Base-by-base conservation (phyloP, 495 filamentous ascomycete species). In the Staphylotrichum tortipilum region DNA sequence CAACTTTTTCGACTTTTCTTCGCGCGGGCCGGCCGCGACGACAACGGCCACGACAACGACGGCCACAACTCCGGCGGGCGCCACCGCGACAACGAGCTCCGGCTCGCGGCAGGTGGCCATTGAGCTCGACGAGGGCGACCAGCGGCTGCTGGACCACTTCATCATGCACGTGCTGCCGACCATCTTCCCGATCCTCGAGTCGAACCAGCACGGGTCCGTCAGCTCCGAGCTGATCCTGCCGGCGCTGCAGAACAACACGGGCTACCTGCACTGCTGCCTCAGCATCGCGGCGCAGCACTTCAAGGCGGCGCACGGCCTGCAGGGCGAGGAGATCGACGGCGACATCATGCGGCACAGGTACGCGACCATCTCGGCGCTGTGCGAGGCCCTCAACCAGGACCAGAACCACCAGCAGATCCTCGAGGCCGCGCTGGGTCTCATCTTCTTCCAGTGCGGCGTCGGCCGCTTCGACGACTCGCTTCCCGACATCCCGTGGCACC, bases 371-470 rank as follows among this genome's bases (percentile, higher is more conserved):
- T 81, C 85, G 2, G 78, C 88, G 53, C 76, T 98, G 2, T 95
- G 88, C 69, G 81, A 89, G 52, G 86, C 91, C 0, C 73, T 97
- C 28, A 81, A 80, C 51, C 69, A 75, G 26, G 91, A 98, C 58
- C 78, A 79, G 55, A 73, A 96, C 53, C 89, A 95, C 64, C 76
- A 84, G 39, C 75, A 91, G 59, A 95, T 95, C 54, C 78, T 98
- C 11, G 92, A 98, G 68, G 89, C 92, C 3, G 89, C 91, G 1
- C 74, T 98, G 7, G 92, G 88, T 42, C 90, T 98, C 81, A 95
- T 96, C 52, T 89, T 97, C 72, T 98, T 96, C 75, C 90, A 95
- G 58, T 91, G 86, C 71, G 86, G 86, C 14, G 90, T 97, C 49
- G 92, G 92, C 29, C 75, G 85, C 39, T 79, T 84, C 4, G 85